A percentile compares a stretch with the other conserved stretches of the same genome.
These are phyloP conservation scores for Xylaria sp. DNA, from an alignment of 2,329 filamentous ascomycete species.

Conservation along the genomic window DNA sequence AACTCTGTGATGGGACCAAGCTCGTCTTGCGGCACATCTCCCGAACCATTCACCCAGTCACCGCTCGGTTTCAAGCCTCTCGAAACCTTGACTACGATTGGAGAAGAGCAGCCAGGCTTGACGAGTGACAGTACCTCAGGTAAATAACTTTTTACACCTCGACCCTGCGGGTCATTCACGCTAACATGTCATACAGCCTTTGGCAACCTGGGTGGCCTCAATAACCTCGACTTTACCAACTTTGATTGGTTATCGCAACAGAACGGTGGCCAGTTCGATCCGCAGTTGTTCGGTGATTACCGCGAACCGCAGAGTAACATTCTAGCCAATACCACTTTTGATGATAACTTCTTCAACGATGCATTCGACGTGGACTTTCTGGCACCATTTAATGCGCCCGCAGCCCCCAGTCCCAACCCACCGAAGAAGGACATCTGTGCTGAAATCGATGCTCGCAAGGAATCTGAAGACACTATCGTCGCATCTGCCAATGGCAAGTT, in stretches of 20 bases:
- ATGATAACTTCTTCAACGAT: constrained; percentile 76
- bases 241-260: constrained; percentile 82
- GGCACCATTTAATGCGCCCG: constrained; percentile 79
- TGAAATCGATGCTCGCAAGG: constrained; percentile 79
- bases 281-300: constrained; percentile 90
- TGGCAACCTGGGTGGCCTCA: constrained; percentile 48
- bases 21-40: constrained; percentile 80
- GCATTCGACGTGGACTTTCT: constrained; percentile 84
- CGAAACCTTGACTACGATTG: constrained; percentile 72
- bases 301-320: constrained; percentile 89
- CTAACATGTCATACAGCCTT: constrained; percentile 46
- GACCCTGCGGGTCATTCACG: constrained; percentile 1
- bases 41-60: constrained; percentile 78
- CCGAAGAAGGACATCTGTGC: constrained; percentile 74
- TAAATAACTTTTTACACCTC: constrained; percentile 51
- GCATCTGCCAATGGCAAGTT: constrained; percentile 67
- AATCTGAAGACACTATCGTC: constrained; percentile 74
- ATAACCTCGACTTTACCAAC: constrained; percentile 62
- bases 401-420: constrained; percentile 52
- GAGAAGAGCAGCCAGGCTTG: constrained; percentile 66
- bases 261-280: constrained; percentile 88
- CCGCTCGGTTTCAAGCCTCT: constrained; percentile 72
- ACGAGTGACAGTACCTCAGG: constrained; percentile 57
- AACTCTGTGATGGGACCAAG: constrained; percentile 68
- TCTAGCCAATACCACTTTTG: constrained; percentile 74